A percentile compares a stretch with the other conserved stretches of the same genome.
Evolutionary conservation across 306 rosid genomes (phyloP).

Genomic region (Quercus ilex): DNA sequence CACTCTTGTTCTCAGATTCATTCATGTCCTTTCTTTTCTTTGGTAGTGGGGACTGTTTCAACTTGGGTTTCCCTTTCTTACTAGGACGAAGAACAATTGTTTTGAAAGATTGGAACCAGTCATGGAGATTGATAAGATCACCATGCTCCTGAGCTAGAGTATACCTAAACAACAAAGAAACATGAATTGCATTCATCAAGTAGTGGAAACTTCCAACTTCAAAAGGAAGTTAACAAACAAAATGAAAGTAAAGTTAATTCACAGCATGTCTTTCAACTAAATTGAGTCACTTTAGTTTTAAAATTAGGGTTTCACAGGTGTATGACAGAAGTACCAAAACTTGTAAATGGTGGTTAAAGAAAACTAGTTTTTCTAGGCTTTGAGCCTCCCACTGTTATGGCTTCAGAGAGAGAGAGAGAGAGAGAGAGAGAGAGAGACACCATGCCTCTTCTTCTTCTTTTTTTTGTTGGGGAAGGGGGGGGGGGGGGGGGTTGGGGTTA

Average conservation of each 20-base stretch:
- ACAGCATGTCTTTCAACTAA: background rate
- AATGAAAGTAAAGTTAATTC: background rate
- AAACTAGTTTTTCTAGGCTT: background rate
- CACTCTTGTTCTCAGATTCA: constrained; percentile 51
- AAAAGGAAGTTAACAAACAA: background rate
- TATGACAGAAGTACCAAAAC: background rate
- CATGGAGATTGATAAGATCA: constrained; percentile 94
- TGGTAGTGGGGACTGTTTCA: constrained; percentile 52
- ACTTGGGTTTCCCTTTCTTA: constrained; percentile 51
- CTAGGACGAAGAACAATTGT: constrained; percentile 41
- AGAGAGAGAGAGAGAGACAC: too few species aligned
- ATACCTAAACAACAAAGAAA: constrained; percentile 47
- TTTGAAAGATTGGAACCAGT: constrained; percentile 88
- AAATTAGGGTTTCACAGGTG: background rate
- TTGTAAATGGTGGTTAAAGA: background rate
- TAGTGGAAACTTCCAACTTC: background rate
- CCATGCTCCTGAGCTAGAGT: constrained; percentile 87
- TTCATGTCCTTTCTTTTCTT: constrained; percentile 57
- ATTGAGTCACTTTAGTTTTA: background rate
- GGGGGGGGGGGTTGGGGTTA: too few species aligned
- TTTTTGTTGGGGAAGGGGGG: background rate
- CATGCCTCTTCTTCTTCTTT: too few species aligned
- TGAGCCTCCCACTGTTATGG: background rate
- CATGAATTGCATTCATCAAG: constrained; percentile 10
- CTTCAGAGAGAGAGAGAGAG: background rate